These are phyloP conservation scores for Magnolia kwangsiensis DNA, from an alignment of 164 flowering plant species.

Conservation along the genomic window DNA sequence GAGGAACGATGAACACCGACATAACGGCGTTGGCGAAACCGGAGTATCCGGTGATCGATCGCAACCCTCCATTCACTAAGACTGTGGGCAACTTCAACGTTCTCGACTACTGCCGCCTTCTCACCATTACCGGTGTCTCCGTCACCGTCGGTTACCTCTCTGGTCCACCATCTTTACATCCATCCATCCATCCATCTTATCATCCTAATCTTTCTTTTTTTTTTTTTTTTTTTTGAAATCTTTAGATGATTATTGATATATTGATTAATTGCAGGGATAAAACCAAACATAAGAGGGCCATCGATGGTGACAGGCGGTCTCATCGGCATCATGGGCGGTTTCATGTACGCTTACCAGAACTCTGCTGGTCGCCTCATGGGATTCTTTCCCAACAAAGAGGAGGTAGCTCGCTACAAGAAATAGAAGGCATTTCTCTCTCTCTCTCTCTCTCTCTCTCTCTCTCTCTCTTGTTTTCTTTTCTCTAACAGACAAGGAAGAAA, in stretches of 20 bases:
- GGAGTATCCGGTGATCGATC: slow-evolving; percentile 86
- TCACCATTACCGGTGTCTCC: slow-evolving; percentile 84
- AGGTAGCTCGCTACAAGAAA: slow-evolving; percentile 82
- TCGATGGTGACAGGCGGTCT: slow-evolving; percentile 97
- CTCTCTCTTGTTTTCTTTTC: background rate
- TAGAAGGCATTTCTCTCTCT: slow-evolving; percentile 1
- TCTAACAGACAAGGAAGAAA: background rate
- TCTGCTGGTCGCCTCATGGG: slow-evolving; percentile 96
- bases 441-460: no score
- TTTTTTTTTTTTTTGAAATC: background rate
- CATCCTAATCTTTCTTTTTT: slow-evolving; percentile 8
- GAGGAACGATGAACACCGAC: slow-evolving; percentile 73
- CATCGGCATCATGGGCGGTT: slow-evolving; percentile 91
- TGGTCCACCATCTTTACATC: slow-evolving; percentile 29
- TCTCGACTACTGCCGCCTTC: slow-evolving; percentile 80
- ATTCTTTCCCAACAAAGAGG: slow-evolving; percentile 85
- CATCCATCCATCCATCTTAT: background rate
- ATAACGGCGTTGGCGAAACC: slow-evolving; percentile 83
- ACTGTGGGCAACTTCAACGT: slow-evolving; percentile 79
- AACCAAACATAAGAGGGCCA: slow-evolving; percentile 83
- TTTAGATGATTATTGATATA: background rate
- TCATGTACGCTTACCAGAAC: slow-evolving; percentile 97
- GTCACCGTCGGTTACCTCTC: slow-evolving; percentile 94
- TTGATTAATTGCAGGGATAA: slow-evolving; percentile 52
- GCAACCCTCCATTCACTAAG: slow-evolving; percentile 92